Evolutionary conservation across 768 basidiomycete species (phyloP), one percentile per base, ranked within the genome.

Genomic region (Pleurotus pulmonarius): DNA sequence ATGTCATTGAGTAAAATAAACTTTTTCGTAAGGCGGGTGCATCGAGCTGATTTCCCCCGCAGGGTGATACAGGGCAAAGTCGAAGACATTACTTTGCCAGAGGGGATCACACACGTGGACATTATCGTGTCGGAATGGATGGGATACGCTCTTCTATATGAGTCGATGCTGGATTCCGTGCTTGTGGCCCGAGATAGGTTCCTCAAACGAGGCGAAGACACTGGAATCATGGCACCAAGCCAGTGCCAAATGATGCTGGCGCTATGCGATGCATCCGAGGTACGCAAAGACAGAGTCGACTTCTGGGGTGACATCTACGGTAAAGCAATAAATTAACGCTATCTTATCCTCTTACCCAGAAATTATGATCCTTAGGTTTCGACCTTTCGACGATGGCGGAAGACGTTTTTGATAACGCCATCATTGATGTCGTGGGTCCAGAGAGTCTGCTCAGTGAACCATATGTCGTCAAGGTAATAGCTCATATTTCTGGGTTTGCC

Each of bases 51-150:
- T 11, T 0, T 34, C 3, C 11, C 11, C 29, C 29, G 3, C 20
- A 61, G 60, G 63, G 94, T 98, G 43, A 83, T 98, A 55, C 86
- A 80, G 49, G 93, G 93, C 24, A 97, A 96, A 69, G 83, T 98
- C 22, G 96, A 99, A 71, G 86, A 94, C 18, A 87, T 98, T 56
- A 69, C 62, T 5, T 75, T 98, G 1, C 93, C 92, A 1, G 85
- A 87, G 49, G 83, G 73, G 52, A 73, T 88, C 48, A 75, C 81
- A 8, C 76, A 91, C 52, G 96, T 98, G 20, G 96, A 99, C 68
- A 83, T 99, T 58, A 94, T 99, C 69, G 77, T 98, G 49, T 95
- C 93, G 3, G 96, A 99, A 70, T 98, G 96, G 96, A 98, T 98
- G 96, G 94, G 87, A 13, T 93, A 92, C 64, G 88, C 87, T 1